These are phyloP conservation scores for Symbiodinium natans DNA, from an alignment of 73 alveolate species.

Conservation along the genomic window DNA sequence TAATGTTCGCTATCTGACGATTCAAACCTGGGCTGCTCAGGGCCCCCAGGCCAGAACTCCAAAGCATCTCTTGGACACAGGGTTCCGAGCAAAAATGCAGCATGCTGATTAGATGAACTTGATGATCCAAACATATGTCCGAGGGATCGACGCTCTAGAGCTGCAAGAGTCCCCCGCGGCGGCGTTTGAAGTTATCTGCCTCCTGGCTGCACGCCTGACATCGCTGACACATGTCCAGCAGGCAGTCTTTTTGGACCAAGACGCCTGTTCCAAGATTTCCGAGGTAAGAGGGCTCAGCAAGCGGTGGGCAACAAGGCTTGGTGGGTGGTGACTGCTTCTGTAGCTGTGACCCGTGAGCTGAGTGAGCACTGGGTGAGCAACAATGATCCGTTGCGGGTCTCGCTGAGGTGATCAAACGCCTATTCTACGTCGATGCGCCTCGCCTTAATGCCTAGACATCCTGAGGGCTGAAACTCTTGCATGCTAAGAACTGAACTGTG, in stretches of 20 bases:
- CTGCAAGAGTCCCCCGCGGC: background rate
- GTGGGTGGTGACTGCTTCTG: background rate
- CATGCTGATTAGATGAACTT: too few species aligned
- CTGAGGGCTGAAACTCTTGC: too few species aligned
- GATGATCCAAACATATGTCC: too few species aligned
- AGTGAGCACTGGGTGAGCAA: background rate
- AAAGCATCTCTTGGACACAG: too few species aligned
- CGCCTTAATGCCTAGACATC: background rate
- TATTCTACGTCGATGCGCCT: slow-evolving; percentile 32
- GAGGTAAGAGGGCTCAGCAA: slow-evolving; percentile 3
- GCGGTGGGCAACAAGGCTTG: slow-evolving; percentile 13
- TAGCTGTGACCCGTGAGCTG: too few species aligned
- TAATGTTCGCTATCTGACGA: too few species aligned
- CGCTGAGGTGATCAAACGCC: slow-evolving; percentile 35
- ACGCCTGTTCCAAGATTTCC: background rate
- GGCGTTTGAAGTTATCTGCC: background rate
- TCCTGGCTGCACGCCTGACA: background rate
- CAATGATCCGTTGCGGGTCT: background rate
- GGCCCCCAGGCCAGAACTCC: too few species aligned
- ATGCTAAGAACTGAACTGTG: background rate
- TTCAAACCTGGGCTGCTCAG: too few species aligned
- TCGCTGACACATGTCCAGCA: background rate
- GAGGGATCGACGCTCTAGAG: background rate
- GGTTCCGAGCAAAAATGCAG: too few species aligned
- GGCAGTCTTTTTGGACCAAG: background rate